Evolutionary conservation across 306 rosid genomes (phyloP), one percentile per base, ranked within the genome.

Genomic region (Astragalus membranaceus): DNA sequence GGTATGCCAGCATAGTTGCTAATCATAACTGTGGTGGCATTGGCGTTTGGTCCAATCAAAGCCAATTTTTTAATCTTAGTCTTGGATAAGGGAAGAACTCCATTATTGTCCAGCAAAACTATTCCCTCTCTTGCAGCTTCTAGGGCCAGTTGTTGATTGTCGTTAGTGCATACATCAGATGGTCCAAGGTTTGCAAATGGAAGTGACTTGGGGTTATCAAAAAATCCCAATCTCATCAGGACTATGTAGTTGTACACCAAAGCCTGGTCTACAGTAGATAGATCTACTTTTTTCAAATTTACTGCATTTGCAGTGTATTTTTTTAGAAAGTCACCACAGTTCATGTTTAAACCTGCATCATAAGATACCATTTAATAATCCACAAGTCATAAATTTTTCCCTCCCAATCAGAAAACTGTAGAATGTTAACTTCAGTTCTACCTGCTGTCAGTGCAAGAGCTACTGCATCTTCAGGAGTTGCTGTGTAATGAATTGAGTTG

Each of bases 391-490:
- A n/a, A n/a, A n/a, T n/a, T n/a, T n/a, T n/a, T n/a, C n/a, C n/a
- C n/a, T n/a, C n/a, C n/a, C n/a, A 39, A 29, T 49, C 48, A 14
- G 16, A 32, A 12, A 36, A 36, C 8, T 36, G 8, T 39, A 26
- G 9, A 13, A 2, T 2, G 17, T 44, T 75, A 60, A 16, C 59
- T 7, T 48, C 3, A 57, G 30, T 60, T 36, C 15, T 61, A 82
- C 97, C 92, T 79, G 97, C 97, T 70, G 85, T 84, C 32, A 91
- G 66, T 55, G 92, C 92, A 80, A 86, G 89, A 67, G 96, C 91
- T n/a, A 85, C 92, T 41, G 92, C 97, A 83, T 88, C 97, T 79
- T 91, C 91, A 58, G 82, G 92, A 71, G 97, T 86, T 62, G 81
- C 51, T 12, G 88, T 82, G 76, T 78, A 91, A 51, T 85, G 78